Conservation (phyloP, 1,139 yeast species). For the Debaryomyces subglobosus region DNA sequence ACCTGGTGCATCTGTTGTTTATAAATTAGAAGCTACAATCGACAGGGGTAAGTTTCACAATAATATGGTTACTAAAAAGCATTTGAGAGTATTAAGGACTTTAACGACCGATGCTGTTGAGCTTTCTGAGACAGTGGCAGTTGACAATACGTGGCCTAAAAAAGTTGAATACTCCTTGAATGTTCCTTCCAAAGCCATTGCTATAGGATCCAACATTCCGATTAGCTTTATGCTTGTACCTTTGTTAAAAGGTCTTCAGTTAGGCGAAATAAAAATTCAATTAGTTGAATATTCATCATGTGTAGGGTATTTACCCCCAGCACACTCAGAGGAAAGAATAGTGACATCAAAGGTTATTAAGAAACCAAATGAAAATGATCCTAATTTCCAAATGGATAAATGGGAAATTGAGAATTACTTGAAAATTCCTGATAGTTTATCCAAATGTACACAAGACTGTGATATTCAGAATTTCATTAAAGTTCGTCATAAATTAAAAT, state of each 20-base stretch:
- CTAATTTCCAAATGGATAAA: slow-evolving; percentile 57
- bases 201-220: slow-evolving; percentile 81
- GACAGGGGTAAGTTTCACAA: slow-evolving; percentile 82
- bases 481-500: slow-evolving; percentile 71
- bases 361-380: slow-evolving; percentile 37
- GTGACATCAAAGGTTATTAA: slow-evolving; percentile 47
- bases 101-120: slow-evolving; percentile 87
- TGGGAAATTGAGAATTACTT: slow-evolving; percentile 75
- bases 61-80: slow-evolving; percentile 68
- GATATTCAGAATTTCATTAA: slow-evolving; percentile 61
- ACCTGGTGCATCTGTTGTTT: slow-evolving; percentile 80
- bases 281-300: slow-evolving; percentile 70
- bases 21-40: slow-evolving; percentile 75
- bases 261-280: slow-evolving; percentile 71
- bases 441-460: slow-evolving; percentile 85
- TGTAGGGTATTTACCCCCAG: slow-evolving; percentile 58
- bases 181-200: slow-evolving; percentile 86
- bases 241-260: slow-evolving; percentile 71
- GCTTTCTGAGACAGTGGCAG: slow-evolving; percentile 87
- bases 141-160: slow-evolving; percentile 94
- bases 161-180: slow-evolving; percentile 90
- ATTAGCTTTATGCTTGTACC: slow-evolving; percentile 78
- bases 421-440: slow-evolving; percentile 68
- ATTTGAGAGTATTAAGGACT: slow-evolving; percentile 84
- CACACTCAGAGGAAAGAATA: slow-evolving; percentile 61